Percentiles rank a stretch among this genome's conserved stretches.
These are phyloP conservation scores for Amanita inopinata DNA, from an alignment of 768 basidiomycete species.

Conservation along the genomic window DNA sequence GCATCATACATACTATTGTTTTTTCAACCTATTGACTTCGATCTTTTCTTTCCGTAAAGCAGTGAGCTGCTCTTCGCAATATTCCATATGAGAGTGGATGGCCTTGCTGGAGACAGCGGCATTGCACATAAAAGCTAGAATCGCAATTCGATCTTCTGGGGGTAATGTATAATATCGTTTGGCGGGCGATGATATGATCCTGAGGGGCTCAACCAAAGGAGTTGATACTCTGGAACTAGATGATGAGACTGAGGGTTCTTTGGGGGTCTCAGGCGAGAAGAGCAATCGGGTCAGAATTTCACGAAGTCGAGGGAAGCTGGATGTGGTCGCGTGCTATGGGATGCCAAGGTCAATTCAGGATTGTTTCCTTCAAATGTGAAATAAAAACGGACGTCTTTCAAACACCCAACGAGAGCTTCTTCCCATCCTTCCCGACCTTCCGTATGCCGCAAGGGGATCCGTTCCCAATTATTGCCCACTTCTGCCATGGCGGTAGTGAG, in stretches of 20 bases:
- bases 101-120: slow-evolving; percentile 84
- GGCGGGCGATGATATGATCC: slow-evolving; percentile 39
- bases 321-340: slow-evolving; percentile 59
- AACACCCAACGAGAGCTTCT: slow-evolving; percentile 77
- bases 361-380: neutral
- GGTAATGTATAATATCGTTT: slow-evolving; percentile 70
- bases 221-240: slow-evolving; percentile 41
- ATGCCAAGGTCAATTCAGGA: slow-evolving; percentile 5
- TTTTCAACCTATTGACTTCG: slow-evolving; percentile 85
- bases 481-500: slow-evolving; percentile 65
- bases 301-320: slow-evolving; percentile 65
- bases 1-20: slow-evolving; percentile 76
- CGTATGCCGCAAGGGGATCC: slow-evolving; percentile 56
- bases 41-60: slow-evolving; percentile 92
- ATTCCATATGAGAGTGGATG: slow-evolving; percentile 83
- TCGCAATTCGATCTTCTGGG: slow-evolving; percentile 71
- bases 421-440: slow-evolving; percentile 88
- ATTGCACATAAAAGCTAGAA: slow-evolving; percentile 84
- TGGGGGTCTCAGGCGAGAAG: slow-evolving; percentile 51
- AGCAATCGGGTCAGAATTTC: slow-evolving; percentile 63
- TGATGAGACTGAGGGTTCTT: slow-evolving; percentile 33
- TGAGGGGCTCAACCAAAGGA: slow-evolving; percentile 31
- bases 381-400: slow-evolving; percentile 72
- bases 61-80: slow-evolving; percentile 82
- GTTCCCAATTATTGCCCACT: slow-evolving; percentile 82